Evolutionary conservation across 2,329 filamentous ascomycete genomes (phyloP).

Genomic region (Xylariaceae sp.): DNA sequence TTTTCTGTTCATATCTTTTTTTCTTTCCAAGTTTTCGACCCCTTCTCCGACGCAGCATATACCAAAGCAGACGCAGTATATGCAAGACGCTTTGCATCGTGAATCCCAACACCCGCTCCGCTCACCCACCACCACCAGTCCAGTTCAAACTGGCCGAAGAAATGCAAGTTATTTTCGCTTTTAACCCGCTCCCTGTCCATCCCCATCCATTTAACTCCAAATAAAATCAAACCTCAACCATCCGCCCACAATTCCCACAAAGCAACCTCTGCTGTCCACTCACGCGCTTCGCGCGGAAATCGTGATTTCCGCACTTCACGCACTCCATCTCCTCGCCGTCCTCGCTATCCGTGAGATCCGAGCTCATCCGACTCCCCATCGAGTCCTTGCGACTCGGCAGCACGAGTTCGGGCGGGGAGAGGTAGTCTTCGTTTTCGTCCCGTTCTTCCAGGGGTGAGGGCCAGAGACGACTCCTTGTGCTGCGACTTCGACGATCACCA

Average conservation of each 20-base stretch:
- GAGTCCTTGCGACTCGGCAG: slow-evolving; percentile 34
- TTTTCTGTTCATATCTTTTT: too few relatives aligned
- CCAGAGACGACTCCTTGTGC: slow-evolving; percentile 14
- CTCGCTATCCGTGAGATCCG: slow-evolving; percentile 42
- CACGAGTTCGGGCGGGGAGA: slow-evolving; percentile 15
- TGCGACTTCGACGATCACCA: slow-evolving; percentile 23
- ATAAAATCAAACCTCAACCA: slow-evolving; percentile 15
- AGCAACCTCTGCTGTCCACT: slow-evolving; percentile 51
- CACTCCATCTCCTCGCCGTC: slow-evolving; percentile 49
- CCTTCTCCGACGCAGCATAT: too few relatives aligned
- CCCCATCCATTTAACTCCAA: neutral
- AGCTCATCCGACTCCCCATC: slow-evolving; percentile 52
- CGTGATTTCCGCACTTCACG: slow-evolving; percentile 52
- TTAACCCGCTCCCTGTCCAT: too few relatives aligned
- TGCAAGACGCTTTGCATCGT: too few relatives aligned
- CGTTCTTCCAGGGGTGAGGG: slow-evolving; percentile 15
- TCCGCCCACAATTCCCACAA: slow-evolving; percentile 52
- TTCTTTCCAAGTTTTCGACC: too few relatives aligned
- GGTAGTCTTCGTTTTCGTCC: slow-evolving; percentile 14
- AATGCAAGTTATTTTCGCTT: too few relatives aligned
- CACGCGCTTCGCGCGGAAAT: slow-evolving; percentile 57
- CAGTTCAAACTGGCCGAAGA: too few relatives aligned
- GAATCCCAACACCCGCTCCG: too few relatives aligned
- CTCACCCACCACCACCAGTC: too few relatives aligned
- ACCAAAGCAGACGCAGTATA: too few relatives aligned